phyloP scores from a whole-genome alignment of 768 basidiomycete species.

The Podaxis sp. region DNA sequence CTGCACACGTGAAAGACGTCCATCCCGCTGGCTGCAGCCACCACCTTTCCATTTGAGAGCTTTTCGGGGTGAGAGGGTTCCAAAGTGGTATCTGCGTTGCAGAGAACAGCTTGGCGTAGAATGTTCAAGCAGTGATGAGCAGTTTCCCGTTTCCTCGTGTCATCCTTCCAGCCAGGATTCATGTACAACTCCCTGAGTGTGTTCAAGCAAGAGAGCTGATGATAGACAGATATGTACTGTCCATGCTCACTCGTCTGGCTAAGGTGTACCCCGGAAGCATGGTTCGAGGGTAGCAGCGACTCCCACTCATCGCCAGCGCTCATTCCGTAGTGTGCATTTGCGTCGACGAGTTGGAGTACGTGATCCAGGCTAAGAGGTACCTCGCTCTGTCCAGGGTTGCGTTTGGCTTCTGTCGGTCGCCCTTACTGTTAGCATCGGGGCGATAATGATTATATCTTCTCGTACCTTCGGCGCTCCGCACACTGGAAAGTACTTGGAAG shows the following conservation, averaged over 20 bases:
- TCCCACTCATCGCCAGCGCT: constrained; percentile 13
- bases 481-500: neutral
- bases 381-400: neutral
- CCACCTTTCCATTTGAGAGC: constrained; percentile 4
- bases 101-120: constrained; percentile 18
- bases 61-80: constrained; percentile 13
- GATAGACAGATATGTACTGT: constrained; percentile 10
- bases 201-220: constrained; percentile 17
- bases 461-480: neutral
- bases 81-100: constrained; percentile 16
- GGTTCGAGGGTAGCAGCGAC: constrained; percentile 13
- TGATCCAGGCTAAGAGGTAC: neutral
- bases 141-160: neutral
- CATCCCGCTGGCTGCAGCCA: constrained; percentile 14
- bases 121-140: constrained; percentile 16
- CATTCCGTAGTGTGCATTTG: constrained; percentile 16
- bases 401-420: neutral
- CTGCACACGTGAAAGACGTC: constrained; percentile 17
- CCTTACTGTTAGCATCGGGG: neutral
- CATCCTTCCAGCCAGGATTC: constrained; percentile 11
- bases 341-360: constrained; percentile 5
- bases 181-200: constrained; percentile 11
- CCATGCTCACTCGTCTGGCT: neutral
- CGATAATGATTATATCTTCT: neutral
- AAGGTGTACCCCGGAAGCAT: constrained; percentile 8